These are phyloP conservation scores for Tanacetum coccineum DNA, from an alignment of 129 eudicot species.

Conservation along the genomic window DNA sequence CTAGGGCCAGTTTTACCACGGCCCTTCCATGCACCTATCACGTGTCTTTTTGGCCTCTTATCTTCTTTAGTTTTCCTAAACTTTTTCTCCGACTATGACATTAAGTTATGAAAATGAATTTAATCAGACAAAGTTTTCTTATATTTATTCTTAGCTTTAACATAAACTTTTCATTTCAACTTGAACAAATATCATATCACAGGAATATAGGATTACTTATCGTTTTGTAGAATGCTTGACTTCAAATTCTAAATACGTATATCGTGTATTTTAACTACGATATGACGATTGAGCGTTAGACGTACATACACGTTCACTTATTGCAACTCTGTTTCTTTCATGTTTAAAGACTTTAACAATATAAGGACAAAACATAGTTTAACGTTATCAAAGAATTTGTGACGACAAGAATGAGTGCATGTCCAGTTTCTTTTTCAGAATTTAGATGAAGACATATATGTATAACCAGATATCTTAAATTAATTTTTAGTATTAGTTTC, in stretches of 20 bases:
- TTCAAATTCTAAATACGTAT: too few relatives aligned
- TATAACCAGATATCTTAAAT: neutral
- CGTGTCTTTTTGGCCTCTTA: constrained; percentile 26
- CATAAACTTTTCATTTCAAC: too few relatives aligned
- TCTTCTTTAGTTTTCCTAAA: constrained; percentile 17
- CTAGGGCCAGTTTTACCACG: constrained; percentile 22
- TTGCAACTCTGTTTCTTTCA: neutral
- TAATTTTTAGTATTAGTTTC: too few relatives aligned
- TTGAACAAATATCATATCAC: too few relatives aligned
- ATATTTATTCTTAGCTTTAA: too few relatives aligned
- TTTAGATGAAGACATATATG: constrained; percentile 11
- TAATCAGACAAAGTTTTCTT: too few relatives aligned
- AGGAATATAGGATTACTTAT: too few relatives aligned
- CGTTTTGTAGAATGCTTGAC: too few relatives aligned
- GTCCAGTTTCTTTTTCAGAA: constrained; percentile 1
- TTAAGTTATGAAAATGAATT: too few relatives aligned
- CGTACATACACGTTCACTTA: neutral
- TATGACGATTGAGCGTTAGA: neutral
- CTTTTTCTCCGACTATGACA: constrained; percentile 5
- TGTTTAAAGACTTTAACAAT: too few relatives aligned
- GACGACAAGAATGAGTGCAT: constrained; percentile 12
- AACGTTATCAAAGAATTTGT: constrained; percentile 11
- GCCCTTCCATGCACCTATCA: constrained; percentile 29
- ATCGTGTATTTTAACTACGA: too few relatives aligned
- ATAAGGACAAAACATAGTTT: constrained; percentile 12